Evolutionary conservation across 257 asterid species (phyloP).

Genomic region (Solanum etuberosum): DNA sequence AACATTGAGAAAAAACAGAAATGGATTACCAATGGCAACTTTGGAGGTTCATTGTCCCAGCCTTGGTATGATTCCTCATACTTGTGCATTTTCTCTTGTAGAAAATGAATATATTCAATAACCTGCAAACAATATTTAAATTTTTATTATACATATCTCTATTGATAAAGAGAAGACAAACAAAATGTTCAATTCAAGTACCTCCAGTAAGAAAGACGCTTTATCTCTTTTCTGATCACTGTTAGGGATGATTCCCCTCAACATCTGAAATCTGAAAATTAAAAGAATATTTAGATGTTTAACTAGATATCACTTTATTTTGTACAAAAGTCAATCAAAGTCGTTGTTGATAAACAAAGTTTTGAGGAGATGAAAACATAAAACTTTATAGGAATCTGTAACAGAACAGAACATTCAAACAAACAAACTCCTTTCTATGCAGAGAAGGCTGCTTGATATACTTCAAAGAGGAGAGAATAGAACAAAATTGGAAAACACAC

Average conservation of each 20-base stretch:
- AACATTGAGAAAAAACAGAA: neutral
- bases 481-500: neutral
- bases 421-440: neutral
- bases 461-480: neutral
- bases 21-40: constrained; percentile 56
- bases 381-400: neutral
- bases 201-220: constrained; percentile 96
- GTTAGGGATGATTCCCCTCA: constrained; percentile 85
- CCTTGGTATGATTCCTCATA: constrained; percentile 54
- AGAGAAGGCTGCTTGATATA: neutral
- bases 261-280: constrained; percentile 62
- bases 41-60: constrained; percentile 69
- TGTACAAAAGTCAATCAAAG: neutral
- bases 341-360: neutral
- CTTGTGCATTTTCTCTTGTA: constrained; percentile 84
- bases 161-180: neutral
- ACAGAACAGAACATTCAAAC: neutral
- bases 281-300: neutral
- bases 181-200: constrained; percentile 5
- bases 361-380: neutral
- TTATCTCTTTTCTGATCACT: constrained; percentile 94
- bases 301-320: neutral
- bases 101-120: constrained; percentile 78
- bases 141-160: neutral
- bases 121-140: constrained; percentile 36